Conservation (phyloP, 768 basidiomycete species). For the Roridomyces roridus region DNA sequence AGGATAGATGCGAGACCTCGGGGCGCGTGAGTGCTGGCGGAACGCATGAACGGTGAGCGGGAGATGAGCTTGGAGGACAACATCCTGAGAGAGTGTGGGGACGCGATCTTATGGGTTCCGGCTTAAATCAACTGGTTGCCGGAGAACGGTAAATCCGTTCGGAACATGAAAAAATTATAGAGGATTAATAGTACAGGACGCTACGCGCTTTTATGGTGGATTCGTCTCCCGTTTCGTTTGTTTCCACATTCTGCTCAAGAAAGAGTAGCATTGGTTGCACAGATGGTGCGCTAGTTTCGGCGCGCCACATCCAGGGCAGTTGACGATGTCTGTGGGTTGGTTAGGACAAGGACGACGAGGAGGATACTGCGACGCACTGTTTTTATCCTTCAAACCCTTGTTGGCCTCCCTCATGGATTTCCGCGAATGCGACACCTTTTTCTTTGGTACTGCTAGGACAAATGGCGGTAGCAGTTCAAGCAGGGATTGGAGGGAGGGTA, state of each 20-base stretch:
- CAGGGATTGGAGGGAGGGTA: constrained; percentile 49
- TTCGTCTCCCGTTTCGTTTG: constrained; percentile 37
- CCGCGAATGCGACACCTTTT: constrained; percentile 89
- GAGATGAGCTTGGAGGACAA: constrained; percentile 11
- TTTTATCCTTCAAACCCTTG: constrained; percentile 94
- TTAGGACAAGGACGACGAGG: neutral
- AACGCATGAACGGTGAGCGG: constrained; percentile 37
- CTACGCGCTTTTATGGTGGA: constrained; percentile 8
- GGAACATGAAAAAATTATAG: neutral
- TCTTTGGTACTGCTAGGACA: constrained; percentile 92
- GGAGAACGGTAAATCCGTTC: constrained; percentile 5
- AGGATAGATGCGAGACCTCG: constrained; percentile 61
- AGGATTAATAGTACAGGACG: neutral
- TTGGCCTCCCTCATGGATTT: constrained; percentile 96
- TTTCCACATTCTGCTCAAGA: constrained; percentile 72
- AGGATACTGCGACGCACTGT: constrained; percentile 57
- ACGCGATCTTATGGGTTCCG: constrained; percentile 15
- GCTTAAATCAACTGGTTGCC: neutral
- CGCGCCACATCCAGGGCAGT: constrained; percentile 88
- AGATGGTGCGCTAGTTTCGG: constrained; percentile 91
- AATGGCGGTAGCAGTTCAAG: constrained; percentile 86
- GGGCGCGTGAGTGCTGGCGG: constrained; percentile 47
- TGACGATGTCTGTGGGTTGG: constrained; percentile 75
- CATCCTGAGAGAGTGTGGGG: constrained; percentile 19
- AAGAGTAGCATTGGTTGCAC: constrained; percentile 82